Evolutionary conservation across 257 asterid species (phyloP), one percentile per base, ranked within the genome.

Genomic region (Solanum clarkiae): DNA sequence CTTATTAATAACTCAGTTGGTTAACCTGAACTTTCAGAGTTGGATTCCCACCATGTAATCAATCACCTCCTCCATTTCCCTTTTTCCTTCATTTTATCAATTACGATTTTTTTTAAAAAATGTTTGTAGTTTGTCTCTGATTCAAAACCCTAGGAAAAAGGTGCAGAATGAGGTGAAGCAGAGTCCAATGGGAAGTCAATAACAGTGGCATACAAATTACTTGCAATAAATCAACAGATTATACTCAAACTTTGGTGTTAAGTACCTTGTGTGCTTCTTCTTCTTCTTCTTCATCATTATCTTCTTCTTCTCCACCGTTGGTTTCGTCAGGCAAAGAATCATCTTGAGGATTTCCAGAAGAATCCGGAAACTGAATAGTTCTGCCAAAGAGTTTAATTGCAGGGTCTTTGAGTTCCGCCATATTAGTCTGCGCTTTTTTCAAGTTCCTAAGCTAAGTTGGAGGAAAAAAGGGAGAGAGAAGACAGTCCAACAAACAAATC

Each of bases 361-460:
- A 80, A 24, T 71, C 98, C 85, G 92, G 94, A 82, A 94, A 88
- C 80, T 88, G 92, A 85, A 96, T 96, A 54, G 97, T 96, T 82
- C 89, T 91, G 20, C 99, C 99, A 84, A 96, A 96, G 82, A 96
- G 97, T 91, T 94, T 96, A 47, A 96, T 93, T 85, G 89, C 94
- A 7, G 98, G 98, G 90, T 96, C 99, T 85, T 92, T 92, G 15
- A 69, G 70, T 42, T 92, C 97, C 57, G 93, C 90, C 99, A 95
- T 95, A 56, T 24, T 51, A 69, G 15, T 22, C 69, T 51, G 24
- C 45, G 20, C 82, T 54, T 51, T 51, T 51, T 77, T 77, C 49
- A 83, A 70, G 60, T 87, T 81, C 86, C 86, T 54, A 84, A 74
- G 70, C 47, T 8, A 10, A 60, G 49, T 69, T 56, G 11, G n/a